Evolutionary conservation across 2,329 filamentous ascomycete species (phyloP), one percentile per base, ranked within the genome.

Genomic region (Fusarium siculi): DNA sequence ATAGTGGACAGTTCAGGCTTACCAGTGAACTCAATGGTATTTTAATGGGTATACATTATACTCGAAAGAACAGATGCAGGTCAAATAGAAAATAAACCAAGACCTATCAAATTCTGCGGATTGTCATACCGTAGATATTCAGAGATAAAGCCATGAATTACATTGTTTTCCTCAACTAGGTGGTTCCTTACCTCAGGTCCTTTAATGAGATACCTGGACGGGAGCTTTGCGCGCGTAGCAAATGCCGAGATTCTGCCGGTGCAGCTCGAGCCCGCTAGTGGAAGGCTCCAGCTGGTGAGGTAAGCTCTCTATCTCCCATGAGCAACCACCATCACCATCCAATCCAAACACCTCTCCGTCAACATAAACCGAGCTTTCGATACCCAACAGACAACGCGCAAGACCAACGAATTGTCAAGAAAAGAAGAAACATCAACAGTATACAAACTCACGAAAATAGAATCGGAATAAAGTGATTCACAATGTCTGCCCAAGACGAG

Each of bases 401-500:
- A 44, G 25, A 46, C 28, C 46, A 9, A n/a, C 47, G 32, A 63
- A 67, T 42, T 36, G 32, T n/a, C 28, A 39, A 37, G 9, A 55
- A 42, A 42, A 32, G n/a, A 36, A 19, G 18, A 28, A n/a, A 39
- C 34, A 39, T n/a, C 10, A 18, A 21, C 14, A 37, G 15, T n/a
- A 28, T 18, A 9, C 15, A 21, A 21, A 21, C n/a, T 40, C 15
- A 21, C 28, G 44, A 39, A 63, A 18, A 58, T 42, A 69, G 49
- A 37, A 34, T 30, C 25, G 50, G 40, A 64, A 53, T 15, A 21
- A 68, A 54, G 18, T 25, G 58, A 50, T 73, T 74, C 71, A 80
- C 72, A 77, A 89, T 88, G 87, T 82, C 85, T 74, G 84, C 87
- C 75, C 88, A 90, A 74, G 84, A 86, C 78, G 88, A 90, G 84